Conservation (phyloP, 805 yeast genomes). For the Lachancea mirantina region DNA sequence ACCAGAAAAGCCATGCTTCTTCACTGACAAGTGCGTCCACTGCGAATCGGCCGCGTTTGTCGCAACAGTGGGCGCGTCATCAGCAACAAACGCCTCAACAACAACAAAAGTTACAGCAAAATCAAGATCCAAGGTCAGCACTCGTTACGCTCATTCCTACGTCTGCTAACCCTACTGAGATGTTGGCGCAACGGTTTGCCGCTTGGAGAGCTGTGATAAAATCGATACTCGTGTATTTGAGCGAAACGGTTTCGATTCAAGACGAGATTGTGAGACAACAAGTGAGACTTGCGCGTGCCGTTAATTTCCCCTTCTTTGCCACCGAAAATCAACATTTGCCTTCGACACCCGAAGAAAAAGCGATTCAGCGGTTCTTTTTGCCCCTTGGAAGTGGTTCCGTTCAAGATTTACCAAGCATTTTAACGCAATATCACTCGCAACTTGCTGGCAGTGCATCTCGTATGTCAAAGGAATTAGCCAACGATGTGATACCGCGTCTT, state of each 20-base stretch:
- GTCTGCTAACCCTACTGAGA: constrained; percentile 74
- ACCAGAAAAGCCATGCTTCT: constrained; percentile 10
- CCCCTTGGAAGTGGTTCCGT: constrained; percentile 76
- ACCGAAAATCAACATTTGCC: constrained; percentile 27
- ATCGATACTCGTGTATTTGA: constrained; percentile 65
- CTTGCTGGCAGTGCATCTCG: constrained; percentile 52
- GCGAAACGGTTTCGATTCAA: constrained; percentile 75
- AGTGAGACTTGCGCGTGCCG: constrained; percentile 71
- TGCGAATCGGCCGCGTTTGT: constrained; percentile 7
- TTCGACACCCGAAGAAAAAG: constrained; percentile 17
- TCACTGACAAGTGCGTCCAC: constrained; percentile 12
- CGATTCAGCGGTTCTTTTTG: constrained; percentile 46
- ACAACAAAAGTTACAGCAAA: too few species aligned
- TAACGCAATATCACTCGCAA: constrained; percentile 58
- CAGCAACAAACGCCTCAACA: constrained; percentile 11
- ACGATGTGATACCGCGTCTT: constrained; percentile 55
- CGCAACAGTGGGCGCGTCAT: constrained; percentile 11
- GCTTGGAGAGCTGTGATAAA: constrained; percentile 81
- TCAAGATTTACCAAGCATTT: constrained; percentile 69
- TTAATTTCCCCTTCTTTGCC: constrained; percentile 37
- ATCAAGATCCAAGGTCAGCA: constrained; percentile 45
- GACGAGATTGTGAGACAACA: constrained; percentile 86
- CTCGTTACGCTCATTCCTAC: constrained; percentile 46
- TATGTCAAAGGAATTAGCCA: constrained; percentile 53
- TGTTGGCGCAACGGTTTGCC: constrained; percentile 71